A percentile compares a stretch with the other conserved stretches of the same genome.
Conservation (phyloP, 2,329 filamentous ascomycete genomes). For the Cercospora janseana region DNA sequence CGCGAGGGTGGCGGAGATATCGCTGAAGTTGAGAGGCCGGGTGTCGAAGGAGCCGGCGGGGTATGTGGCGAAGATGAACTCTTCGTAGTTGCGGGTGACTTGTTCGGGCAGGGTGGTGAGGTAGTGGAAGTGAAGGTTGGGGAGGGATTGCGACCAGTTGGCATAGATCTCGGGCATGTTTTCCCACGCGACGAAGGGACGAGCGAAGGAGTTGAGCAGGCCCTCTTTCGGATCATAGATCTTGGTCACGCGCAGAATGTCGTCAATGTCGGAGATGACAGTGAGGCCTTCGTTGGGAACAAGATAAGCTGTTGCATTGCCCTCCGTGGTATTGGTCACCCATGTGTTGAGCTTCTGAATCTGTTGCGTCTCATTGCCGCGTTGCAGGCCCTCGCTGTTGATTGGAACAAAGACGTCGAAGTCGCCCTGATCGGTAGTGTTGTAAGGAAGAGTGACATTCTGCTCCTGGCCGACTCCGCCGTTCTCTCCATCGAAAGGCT, state of each 20-base stretch:
- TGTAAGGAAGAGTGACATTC: constrained; percentile 61
- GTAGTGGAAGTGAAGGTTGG: constrained; percentile 75
- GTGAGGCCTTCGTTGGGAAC: constrained; percentile 69
- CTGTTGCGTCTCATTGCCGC: constrained; percentile 62
- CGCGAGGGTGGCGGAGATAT: constrained; percentile 66
- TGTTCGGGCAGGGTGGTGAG: constrained; percentile 79
- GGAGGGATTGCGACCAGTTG: constrained; percentile 67
- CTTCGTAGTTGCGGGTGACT: constrained; percentile 73
- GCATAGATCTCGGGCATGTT: constrained; percentile 78
- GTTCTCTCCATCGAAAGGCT: constrained; percentile 53
- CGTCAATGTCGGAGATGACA: constrained; percentile 74
- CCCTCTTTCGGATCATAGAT: constrained; percentile 75
- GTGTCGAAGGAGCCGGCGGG: constrained; percentile 76
- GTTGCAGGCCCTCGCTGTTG: constrained; percentile 57
- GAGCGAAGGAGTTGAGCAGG: constrained; percentile 72
- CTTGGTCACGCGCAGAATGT: constrained; percentile 76
- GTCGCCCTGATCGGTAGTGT: constrained; percentile 67
- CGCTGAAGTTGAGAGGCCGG: constrained; percentile 75
- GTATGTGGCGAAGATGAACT: constrained; percentile 74
- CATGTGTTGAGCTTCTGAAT: constrained; percentile 70
- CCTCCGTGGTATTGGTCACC: constrained; percentile 60
- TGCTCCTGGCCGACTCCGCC: constrained; percentile 55
- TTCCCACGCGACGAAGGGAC: constrained; percentile 68
- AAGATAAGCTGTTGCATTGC: constrained; percentile 74
- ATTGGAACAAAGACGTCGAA: constrained; percentile 70